phyloP scores from a whole-genome alignment of 306 rosid species.

The Prosopis cineraria region DNA sequence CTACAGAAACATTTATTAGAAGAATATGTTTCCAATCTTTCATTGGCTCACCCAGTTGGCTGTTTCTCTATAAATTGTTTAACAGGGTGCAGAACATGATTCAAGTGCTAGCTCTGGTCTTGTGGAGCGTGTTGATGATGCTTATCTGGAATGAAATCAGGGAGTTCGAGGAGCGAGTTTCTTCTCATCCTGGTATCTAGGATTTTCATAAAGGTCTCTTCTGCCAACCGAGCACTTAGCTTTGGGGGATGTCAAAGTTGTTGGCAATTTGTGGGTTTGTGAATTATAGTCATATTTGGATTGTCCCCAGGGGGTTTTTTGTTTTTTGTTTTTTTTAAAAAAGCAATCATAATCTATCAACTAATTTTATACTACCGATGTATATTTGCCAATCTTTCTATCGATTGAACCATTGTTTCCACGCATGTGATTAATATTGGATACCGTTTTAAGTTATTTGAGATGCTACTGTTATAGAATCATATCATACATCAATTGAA shows the following conservation, averaged over 20 bases:
- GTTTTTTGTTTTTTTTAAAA: too few species aligned
- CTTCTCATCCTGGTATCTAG: constrained; percentile 11
- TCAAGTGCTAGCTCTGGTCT: constrained; percentile 29
- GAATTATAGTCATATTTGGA: constrained; percentile 17
- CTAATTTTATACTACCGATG: background rate
- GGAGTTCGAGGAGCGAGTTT: constrained; percentile 26
- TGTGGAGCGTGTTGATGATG: constrained; percentile 24
- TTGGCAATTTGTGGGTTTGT: constrained; percentile 36
- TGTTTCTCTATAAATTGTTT: constrained; percentile 47
- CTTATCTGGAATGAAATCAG: constrained; percentile 37
- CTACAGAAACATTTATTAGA: constrained; percentile 29
- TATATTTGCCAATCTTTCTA: constrained; percentile 8
- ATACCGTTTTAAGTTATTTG: background rate
- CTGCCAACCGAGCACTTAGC: constrained; percentile 23
- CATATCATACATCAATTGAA: too few species aligned
- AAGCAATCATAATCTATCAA: background rate
- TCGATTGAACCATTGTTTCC: constrained; percentile 10
- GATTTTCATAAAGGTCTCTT: constrained; percentile 13
- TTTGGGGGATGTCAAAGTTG: constrained; percentile 14
- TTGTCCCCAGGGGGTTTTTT: background rate
- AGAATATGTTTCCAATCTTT: constrained; percentile 32
- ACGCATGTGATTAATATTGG: constrained; percentile 20
- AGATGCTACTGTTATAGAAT: background rate
- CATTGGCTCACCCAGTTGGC: constrained; percentile 46
- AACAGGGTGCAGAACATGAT: constrained; percentile 39